These are phyloP conservation scores for Chalciporus pseudorubinellus DNA, from an alignment of 768 basidiomycete genomes.

Conservation along the genomic window DNA sequence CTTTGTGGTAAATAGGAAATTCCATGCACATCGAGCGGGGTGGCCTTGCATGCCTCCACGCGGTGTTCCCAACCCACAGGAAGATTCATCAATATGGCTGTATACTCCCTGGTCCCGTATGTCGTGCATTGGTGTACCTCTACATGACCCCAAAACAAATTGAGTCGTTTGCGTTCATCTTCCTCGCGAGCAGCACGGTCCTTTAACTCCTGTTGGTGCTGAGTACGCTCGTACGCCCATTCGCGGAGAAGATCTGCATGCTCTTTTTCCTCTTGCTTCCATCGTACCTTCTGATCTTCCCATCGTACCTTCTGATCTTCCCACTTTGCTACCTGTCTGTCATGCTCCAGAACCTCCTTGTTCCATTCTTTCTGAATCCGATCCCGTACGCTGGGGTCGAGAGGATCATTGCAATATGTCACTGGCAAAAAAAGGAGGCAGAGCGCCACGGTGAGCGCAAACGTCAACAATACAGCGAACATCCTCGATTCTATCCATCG, in stretches of 20 bases:
- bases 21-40: conserved; percentile 26
- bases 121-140: conserved; percentile 24
- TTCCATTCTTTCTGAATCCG: conserved; percentile 21
- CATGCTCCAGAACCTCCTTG: conserved; percentile 16
- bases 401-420: conserved; percentile 19
- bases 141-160: conserved; percentile 22
- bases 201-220: conserved; percentile 15
- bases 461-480: conserved; percentile 1
- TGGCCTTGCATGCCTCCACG: conserved; percentile 26
- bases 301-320: conserved; percentile 13
- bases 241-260: conserved; percentile 7
- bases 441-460: neutral
- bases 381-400: conserved; percentile 18
- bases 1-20: neutral
- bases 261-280: conserved; percentile 19
- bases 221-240: conserved; percentile 19
- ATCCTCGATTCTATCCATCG: neutral
- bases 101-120: conserved; percentile 29
- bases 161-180: conserved; percentile 18
- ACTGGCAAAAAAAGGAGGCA: conserved; percentile 9
- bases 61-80: conserved; percentile 19
- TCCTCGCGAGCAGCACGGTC: conserved; percentile 15
- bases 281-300: conserved; percentile 12
- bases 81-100: conserved; percentile 29
- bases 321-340: conserved; percentile 11